These are phyloP conservation scores for Vanderwaltozyma verrucispora DNA, from an alignment of 805 yeast species.

Conservation along the genomic window DNA sequence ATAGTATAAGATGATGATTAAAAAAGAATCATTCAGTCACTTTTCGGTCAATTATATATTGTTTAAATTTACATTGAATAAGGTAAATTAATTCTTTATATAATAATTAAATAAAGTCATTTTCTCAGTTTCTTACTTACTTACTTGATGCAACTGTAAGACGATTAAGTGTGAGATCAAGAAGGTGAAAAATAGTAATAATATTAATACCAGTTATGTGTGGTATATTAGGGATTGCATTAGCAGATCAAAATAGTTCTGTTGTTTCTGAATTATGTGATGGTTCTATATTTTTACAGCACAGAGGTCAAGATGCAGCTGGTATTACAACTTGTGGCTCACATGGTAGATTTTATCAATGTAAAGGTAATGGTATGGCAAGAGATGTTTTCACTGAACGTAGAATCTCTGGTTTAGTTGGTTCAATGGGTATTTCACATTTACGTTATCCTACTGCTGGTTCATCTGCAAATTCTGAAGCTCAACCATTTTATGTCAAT, in stretches of 20 bases:
- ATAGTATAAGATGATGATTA: too few species aligned
- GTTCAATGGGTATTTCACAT: constrained; percentile 94
- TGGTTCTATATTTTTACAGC: constrained; percentile 87
- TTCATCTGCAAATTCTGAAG: constrained; percentile 88
- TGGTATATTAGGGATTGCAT: constrained; percentile 84
- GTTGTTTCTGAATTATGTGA: constrained; percentile 90
- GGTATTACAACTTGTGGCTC: constrained; percentile 95
- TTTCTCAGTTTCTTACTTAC: too few species aligned
- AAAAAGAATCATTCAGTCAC: too few species aligned
- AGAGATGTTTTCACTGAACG: constrained; percentile 87
- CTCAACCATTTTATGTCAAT: constrained; percentile 97
- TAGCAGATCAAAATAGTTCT: constrained; percentile 58
- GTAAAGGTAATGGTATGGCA: constrained; percentile 99
- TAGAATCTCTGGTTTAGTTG: constrained; percentile 70
- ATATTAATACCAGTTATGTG: too few species aligned
- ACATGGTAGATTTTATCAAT: constrained; percentile 88
- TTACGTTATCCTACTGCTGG: constrained; percentile 97
- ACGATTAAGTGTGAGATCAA: too few species aligned
- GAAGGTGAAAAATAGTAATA: too few species aligned
- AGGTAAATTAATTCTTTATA: too few species aligned
- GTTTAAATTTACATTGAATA: too few species aligned
- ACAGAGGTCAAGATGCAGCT: constrained; percentile 99
- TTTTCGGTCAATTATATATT: too few species aligned
- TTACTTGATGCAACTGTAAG: too few species aligned
- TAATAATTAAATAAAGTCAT: too few species aligned